phyloP scores from a whole-genome alignment of 73 alveolate genomes.

The Paramecium pentaurelia region DNA sequence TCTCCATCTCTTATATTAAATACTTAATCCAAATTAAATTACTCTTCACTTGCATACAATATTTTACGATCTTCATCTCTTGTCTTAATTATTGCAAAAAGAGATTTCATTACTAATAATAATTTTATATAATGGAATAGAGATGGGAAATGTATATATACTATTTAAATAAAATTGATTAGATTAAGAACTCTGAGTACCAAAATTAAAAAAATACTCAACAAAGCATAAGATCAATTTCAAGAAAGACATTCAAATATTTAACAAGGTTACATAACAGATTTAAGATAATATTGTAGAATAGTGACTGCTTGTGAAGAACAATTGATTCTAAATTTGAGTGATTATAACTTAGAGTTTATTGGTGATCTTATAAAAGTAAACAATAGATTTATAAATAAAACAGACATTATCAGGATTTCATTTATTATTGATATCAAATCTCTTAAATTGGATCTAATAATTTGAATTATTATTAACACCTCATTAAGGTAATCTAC shows the following conservation, averaged over 20 bases:
- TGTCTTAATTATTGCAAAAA: not conserved
- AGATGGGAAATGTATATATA: not conserved
- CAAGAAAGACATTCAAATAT: not conserved
- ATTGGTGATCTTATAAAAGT: constrained; percentile 13
- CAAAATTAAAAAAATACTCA: not conserved
- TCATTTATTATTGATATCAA: not conserved
- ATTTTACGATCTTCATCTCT: not conserved
- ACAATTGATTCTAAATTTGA: not conserved
- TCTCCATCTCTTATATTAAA: not conserved
- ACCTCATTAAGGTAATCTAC: not conserved
- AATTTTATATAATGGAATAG: not conserved
- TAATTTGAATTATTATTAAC: not conserved
- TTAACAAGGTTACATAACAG: not conserved
- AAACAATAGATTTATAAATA: not conserved
- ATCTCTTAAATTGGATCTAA: not conserved
- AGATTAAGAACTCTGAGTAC: not conserved
- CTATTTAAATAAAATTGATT: not conserved
- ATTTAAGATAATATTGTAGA: constrained; percentile 30
- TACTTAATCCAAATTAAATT: not conserved
- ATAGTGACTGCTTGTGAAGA: constrained; percentile 20
- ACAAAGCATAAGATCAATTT: not conserved
- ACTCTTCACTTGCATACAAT: not conserved
- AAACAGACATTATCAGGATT: not conserved
- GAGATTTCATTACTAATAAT: not conserved
- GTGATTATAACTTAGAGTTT: not conserved